A percentile compares a stretch with the other conserved stretches of the same genome.
These are phyloP conservation scores for Scytalidium sp. DNA, from an alignment of 2,329 filamentous ascomycete species.

Conservation along the genomic window DNA sequence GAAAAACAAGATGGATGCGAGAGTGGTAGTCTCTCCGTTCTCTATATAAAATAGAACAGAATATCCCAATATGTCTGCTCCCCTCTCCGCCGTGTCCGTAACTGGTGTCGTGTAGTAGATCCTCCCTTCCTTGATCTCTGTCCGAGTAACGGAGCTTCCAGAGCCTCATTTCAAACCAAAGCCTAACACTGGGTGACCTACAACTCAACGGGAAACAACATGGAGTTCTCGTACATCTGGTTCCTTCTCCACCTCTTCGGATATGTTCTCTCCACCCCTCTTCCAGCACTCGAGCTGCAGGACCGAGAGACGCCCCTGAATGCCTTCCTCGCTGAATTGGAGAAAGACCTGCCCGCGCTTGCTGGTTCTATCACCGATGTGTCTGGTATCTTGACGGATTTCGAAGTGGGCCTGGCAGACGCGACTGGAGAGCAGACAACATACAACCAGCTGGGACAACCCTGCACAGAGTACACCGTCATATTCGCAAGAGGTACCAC, in stretches of 20 bases:
- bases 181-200: background rate
- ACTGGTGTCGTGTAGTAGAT: background rate
- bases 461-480: conserved; percentile 33
- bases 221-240: background rate
- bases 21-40: background rate
- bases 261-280: background rate
- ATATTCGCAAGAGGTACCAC: conserved; percentile 47
- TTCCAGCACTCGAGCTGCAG: background rate
- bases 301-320: conserved; percentile 19
- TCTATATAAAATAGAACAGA: background rate
- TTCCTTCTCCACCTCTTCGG: background rate
- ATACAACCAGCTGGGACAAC: conserved; percentile 19
- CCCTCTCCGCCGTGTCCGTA: background rate
- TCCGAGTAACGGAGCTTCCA: background rate
- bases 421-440: conserved; percentile 19
- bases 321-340: conserved; percentile 18
- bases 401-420: conserved; percentile 16
- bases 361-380: conserved; percentile 16
- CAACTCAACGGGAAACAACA: background rate
- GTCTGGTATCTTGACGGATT: conserved; percentile 14
- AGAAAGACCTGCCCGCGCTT: conserved; percentile 19
- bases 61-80: background rate
- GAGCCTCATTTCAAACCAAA: background rate
- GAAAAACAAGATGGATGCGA: background rate
- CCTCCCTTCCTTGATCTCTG: background rate